Evolutionary conservation across 345 rosid species (phyloP), one percentile per base, ranked within the genome.

Genomic region (Euphorbia tirucalli): DNA sequence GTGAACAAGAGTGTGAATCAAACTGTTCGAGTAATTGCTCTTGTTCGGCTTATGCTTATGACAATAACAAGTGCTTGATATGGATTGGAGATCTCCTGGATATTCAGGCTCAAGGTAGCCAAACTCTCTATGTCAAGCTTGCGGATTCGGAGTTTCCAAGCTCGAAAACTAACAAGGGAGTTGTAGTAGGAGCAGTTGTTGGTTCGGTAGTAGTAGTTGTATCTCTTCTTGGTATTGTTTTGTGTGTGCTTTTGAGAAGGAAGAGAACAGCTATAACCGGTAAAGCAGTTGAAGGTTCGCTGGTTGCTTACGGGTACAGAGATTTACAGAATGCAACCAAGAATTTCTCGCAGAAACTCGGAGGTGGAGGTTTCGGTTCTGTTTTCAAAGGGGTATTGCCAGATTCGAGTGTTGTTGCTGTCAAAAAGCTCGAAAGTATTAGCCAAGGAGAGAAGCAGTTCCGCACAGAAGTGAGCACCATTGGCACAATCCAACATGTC

Each of bases 391-490:
- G 98, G 4, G 65, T 64, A 11, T 75, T 93, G 78, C 82, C 87
- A 0, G 94, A 86, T 79, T 85, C 93, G n/a, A 80, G 80, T 65
- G 80, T 71, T 71, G 76, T 93, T 52, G 98, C 93, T 0, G 96
- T 87, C 81, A 93, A 93, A 85, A 88, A 83, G 86, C 97, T 93
- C 6, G 90, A 91, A 58, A 63, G 93, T 75, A 72, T 90, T 30
- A 79, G 79, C 74, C 98, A 90, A 81, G 97, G 97, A 7, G 97
- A 91, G 85, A 90, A 93, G 86, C 97, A 93, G 73, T 93, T 93
- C 81, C 78, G 95, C 15, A 75, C 89, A 0, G 97, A 90, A 78
- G 93, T 90, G 22, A 80, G 84, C 66, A 90, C 95, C 0, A 87
- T 88, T 37, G 97, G 97, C 59, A 87, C 88, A 16, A 82, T 93